Base-by-base conservation (phyloP, 2,329 filamentous ascomycete species). In the Neoascochyta sp. region DNA sequence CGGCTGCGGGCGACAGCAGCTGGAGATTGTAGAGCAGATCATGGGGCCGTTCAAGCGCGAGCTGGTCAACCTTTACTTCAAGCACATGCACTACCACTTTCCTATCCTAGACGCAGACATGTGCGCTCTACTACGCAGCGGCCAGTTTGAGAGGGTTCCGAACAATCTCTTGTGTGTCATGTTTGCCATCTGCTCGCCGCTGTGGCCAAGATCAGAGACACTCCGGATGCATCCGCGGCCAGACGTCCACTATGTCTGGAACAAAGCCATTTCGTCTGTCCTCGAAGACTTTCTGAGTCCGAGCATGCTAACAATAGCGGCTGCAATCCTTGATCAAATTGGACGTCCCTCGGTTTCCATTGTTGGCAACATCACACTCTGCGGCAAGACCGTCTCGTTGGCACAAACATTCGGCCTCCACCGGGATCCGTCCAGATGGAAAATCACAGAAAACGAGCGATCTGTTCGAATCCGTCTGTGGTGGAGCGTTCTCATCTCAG, bases 401-500 rank as follows among this genome's bases (percentile, higher is more conserved):
- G 70, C 74, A 7, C 72, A 76, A 37, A 74, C 71, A 11, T 68
- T 76, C 33, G 74, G 74, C 1, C 55, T 77, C 20, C 75, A 78
- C 39, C 66, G 74, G 16, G 70, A 77, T 42, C 71, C 73, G 9
- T 68, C 65, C 4, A 63, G 65, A 33, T 77, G 73, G 73, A 70
- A 69, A 24, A 63, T 74, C 2, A 67, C 68, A 1, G 62, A 62
- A 2, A 57, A 63, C 18, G 74, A 77, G 39, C 76, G 74, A 41
- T 63, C 67, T 7, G 55, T 72, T 10, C 64, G 74, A 5, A 69
- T 72, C 16, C 68, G 71, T 3, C 52, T 74, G 3, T 77, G 74
- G 71, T 77, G 74, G 74, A 73, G 69, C 4, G 69, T 76, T 3
- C 60, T 76, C 3, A 71, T 77, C 21, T 73, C 74, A 34, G 74